Conservation (phyloP, 495 filamentous ascomycete genomes). For the Podospora appendiculata region DNA sequence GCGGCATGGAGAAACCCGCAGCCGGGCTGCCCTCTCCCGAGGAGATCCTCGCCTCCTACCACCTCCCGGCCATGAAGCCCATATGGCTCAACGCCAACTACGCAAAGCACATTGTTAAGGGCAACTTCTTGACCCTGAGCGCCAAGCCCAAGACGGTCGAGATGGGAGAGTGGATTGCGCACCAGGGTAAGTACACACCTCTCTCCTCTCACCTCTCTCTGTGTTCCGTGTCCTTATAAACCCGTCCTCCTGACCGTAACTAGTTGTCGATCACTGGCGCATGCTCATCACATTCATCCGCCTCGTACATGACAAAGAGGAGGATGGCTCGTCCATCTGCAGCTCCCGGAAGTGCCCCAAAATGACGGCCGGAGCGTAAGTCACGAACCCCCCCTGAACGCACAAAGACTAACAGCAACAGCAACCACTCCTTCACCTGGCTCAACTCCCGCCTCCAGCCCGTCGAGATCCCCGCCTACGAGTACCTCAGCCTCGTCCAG, state of each 20-base stretch:
- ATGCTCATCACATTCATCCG: slow-evolving; percentile 74
- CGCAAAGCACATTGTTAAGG: slow-evolving; percentile 81
- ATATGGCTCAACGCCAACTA: slow-evolving; percentile 57
- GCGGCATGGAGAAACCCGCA: slow-evolving; percentile 25
- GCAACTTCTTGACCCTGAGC: slow-evolving; percentile 91
- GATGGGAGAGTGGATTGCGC: slow-evolving; percentile 87
- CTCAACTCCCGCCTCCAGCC: slow-evolving; percentile 57
- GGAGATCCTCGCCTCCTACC: slow-evolving; percentile 44
- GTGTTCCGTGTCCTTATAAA: too few species aligned
- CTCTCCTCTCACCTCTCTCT: not conserved
- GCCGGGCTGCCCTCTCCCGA: slow-evolving; percentile 28
- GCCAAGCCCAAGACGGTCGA: slow-evolving; percentile 89
- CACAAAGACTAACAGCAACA: slow-evolving; percentile 19
- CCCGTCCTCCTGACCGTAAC: not conserved
- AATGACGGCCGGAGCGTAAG: slow-evolving; percentile 87
- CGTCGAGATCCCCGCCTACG: slow-evolving; percentile 66
- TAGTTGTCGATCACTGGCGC: slow-evolving; percentile 87
- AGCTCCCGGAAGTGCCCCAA: slow-evolving; percentile 75
- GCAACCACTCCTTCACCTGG: slow-evolving; percentile 90
- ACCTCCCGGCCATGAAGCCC: slow-evolving; percentile 37
- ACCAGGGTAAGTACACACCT: slow-evolving; percentile 61
- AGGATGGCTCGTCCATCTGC: slow-evolving; percentile 67
- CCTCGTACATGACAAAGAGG: slow-evolving; percentile 73
- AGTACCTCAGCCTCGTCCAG: slow-evolving; percentile 90
- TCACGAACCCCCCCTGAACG: slow-evolving; percentile 8